Base-by-base conservation (phyloP, 2,329 filamentous ascomycete genomes). In the Monosporascus sp. region DNA sequence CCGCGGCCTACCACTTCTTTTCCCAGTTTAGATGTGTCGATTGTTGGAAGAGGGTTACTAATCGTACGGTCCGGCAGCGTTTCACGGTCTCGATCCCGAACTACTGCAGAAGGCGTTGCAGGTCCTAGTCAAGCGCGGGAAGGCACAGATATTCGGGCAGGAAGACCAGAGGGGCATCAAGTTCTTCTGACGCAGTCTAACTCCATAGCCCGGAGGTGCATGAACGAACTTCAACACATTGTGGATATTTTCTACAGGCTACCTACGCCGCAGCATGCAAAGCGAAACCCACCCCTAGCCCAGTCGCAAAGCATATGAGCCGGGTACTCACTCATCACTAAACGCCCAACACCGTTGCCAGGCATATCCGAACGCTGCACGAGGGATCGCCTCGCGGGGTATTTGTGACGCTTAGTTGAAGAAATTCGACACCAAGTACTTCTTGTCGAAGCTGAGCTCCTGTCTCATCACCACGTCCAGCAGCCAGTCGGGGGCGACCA, bases 81-180 rank as follows among this genome's bases (percentile, higher is more conserved):
- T 96, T 65, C 85, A 91, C 70, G 89, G 89, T n/a, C 88, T 99
- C 77, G 92, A 97, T 67, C 77, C 80, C 46, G 89, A 91, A 24
- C 71, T 96, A 57, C 78, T 99, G 65, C 81, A 88, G 60, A 91
- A 87, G 70, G 87, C 89, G 38, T 78, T 99, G 48, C 81, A 83
- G 55, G 78, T 94, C 49, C 78, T 97, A 48, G 92, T 96, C 37
- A 96, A 95, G 78, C 82, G 87, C 58, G 91, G 91, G 61, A 96
- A 89, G 73, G 93, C 92, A 15, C 93, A 97, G 71, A 85, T 97
- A 26, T 97, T 99, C 74, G 93, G 93, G 37, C 82, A 84, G 51
- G 91, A 93, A 64, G 91, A 93, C 68, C 88, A 89, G 56, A 84
- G 89, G 65, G 94, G 94, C 64, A 91, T 97, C 60, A 99, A 99